Percentiles rank a stretch among this genome's conserved stretches.
These are phyloP conservation scores for Coniochaeta prunicola DNA, from an alignment of 2,329 filamentous ascomycete genomes.

Conservation along the genomic window DNA sequence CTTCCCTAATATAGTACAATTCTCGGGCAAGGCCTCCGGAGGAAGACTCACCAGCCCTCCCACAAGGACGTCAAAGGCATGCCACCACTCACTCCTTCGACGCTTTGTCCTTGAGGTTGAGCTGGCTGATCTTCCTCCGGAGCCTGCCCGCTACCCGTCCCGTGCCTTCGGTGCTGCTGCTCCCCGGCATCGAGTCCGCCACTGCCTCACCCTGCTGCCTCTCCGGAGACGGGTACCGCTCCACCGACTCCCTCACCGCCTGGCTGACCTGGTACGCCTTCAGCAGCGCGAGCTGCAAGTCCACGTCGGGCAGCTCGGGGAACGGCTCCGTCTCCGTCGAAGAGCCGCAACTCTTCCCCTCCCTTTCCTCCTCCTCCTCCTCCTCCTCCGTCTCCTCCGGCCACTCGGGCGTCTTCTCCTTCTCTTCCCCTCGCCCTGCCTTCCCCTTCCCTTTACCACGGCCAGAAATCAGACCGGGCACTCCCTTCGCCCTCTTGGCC, in stretches of 20 bases:
- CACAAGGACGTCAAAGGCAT: neutral
- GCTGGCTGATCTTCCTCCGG: neutral
- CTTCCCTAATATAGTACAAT: neutral
- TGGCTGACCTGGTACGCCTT: neutral
- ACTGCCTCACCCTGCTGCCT: neutral
- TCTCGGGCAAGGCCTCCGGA: neutral
- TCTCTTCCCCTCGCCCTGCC: neutral
- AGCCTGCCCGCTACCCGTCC: neutral
- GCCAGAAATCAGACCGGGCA: neutral
- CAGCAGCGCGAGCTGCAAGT: neutral
- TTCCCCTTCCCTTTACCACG: neutral
- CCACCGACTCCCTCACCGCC: neutral
- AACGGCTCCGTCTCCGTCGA: neutral
- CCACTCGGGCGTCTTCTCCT: neutral
- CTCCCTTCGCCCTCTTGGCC: neutral
- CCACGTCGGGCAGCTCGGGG: neutral
- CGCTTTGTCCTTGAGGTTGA: neutral
- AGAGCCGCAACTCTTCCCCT: neutral
- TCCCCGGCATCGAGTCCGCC: neutral
- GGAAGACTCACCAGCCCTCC: neutral
- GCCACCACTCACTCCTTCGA: neutral
- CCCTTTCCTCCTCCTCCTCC: neutral
- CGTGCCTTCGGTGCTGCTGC: neutral
- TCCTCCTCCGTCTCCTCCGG: neutral
- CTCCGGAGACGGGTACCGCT: neutral